Percentiles rank a stretch among this genome's conserved stretches.
These are phyloP conservation scores for Blastobotrys americana DNA, from an alignment of 805 yeast species.

Conservation along the genomic window DNA sequence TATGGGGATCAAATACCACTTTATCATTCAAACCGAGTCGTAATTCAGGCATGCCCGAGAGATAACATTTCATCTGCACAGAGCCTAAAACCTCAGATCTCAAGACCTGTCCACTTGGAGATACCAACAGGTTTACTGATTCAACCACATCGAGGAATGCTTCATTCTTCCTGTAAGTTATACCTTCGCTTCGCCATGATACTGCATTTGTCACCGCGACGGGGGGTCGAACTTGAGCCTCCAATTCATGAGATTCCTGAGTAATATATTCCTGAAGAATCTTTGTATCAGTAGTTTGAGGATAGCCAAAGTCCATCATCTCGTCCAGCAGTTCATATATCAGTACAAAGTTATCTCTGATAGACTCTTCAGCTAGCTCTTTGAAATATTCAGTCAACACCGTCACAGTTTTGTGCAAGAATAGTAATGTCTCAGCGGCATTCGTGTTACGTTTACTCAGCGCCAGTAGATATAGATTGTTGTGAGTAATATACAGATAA, in stretches of 20 bases:
- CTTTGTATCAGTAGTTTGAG: conserved; percentile 75
- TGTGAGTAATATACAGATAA: conserved; percentile 47
- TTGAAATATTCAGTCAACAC: conserved; percentile 42
- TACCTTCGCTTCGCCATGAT: conserved; percentile 91
- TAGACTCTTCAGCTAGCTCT: conserved; percentile 47
- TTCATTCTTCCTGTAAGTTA: conserved; percentile 80
- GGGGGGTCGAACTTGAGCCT: conserved; percentile 43
- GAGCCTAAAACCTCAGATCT: conserved; percentile 66
- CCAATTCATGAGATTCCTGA: conserved; percentile 41
- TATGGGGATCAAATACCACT: conserved; percentile 23
- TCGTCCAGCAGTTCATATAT: conserved; percentile 83
- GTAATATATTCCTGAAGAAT: conserved; percentile 73
- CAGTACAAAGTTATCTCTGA: conserved; percentile 65
- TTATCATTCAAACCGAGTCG: conserved; percentile 61
- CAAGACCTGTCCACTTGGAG: conserved; percentile 52
- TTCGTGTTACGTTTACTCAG: conserved; percentile 34
- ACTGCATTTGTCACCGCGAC: conserved; percentile 71
- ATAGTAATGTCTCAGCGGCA: conserved; percentile 51
- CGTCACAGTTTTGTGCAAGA: conserved; percentile 42
- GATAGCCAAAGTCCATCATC: conserved; percentile 81
- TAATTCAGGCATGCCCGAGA: conserved; percentile 86
- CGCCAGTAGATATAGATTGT: conserved; percentile 38
- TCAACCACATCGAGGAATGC: conserved; percentile 84
- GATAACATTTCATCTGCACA: conserved; percentile 62
- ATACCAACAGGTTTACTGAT: conserved; percentile 59